These are phyloP conservation scores for Rhodamnia rubescens DNA, from an alignment of 345 rosid genomes.

Conservation along the genomic window DNA sequence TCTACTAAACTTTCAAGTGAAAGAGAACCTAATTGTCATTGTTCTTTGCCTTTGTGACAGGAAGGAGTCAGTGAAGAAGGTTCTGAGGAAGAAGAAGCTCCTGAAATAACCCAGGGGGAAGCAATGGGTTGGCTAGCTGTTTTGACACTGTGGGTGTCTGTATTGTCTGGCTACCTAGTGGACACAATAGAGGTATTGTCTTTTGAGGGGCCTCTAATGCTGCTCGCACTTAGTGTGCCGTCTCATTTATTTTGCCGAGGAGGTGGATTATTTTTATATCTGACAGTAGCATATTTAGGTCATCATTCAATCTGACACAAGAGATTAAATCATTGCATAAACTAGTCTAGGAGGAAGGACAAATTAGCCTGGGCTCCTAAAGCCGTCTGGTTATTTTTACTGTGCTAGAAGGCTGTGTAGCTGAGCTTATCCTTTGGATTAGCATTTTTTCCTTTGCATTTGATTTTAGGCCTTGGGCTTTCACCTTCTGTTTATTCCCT, in stretches of 20 bases:
- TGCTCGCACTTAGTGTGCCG: not conserved
- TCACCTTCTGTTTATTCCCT: not conserved
- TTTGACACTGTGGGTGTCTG: slow-evolving; percentile 29
- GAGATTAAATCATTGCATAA: not conserved
- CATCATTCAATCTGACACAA: not conserved
- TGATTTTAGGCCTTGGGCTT: not conserved
- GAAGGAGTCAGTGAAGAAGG: slow-evolving; percentile 7
- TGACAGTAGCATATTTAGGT: not conserved
- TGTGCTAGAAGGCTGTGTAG: not conserved
- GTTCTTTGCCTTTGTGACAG: slow-evolving; percentile 1
- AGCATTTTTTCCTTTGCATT: not conserved
- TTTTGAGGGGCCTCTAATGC: not conserved
- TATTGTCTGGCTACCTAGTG: slow-evolving; percentile 36
- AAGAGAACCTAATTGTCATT: not conserved
- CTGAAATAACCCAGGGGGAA: slow-evolving; percentile 32
- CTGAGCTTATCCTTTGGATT: not conserved
- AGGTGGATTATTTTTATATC: not conserved
- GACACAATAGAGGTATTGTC: slow-evolving; percentile 33
- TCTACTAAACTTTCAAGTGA: not conserved
- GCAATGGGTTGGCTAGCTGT: slow-evolving; percentile 29
- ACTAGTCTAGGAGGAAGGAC: not conserved
- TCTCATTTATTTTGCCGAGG: not conserved
- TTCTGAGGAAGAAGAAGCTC: slow-evolving; percentile 21
- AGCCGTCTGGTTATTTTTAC: not conserved
- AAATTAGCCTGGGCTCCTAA: not conserved